Base-by-base conservation (phyloP, 139 green algal genomes). In the Volvox reticuliferus region DNA sequence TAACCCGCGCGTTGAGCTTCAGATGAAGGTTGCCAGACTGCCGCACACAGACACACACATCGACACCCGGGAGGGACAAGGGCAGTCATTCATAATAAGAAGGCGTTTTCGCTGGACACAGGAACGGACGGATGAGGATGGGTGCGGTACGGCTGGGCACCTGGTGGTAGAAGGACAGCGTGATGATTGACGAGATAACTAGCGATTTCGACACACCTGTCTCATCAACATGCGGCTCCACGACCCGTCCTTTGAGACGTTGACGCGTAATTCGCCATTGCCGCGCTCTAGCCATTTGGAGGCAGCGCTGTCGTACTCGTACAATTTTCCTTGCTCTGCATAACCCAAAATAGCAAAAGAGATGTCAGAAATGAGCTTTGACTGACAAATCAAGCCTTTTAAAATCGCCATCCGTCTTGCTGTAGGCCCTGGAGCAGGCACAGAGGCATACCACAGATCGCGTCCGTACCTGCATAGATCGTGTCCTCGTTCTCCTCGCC, bases 1-100 rank as follows among this genome's bases (percentile, higher is more conserved):
- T 99, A 17, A 99, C 89, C 44, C 95, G 96, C 14, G 98, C 98
- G 82, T 99, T 99, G 12, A 99, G 93, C 86, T 99, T 93, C 79
- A 99, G 95, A 26, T 96, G 93, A 67, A 98, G 94, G 93, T 98
- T 99, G 69, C 96, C 98, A 22, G 93, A 90, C 82, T 98, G 94
- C 35, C 44, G 28, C 20, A 55, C 30, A 55, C 75, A 35, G 5
- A 55, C 44, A 20, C 30, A 81, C 6, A 73, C 65, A 73, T 73
- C 44, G 9, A 55, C 44, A 55, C 5, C 44, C 5, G 9, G 9
- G 44, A 9, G 9, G 44, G 44, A 55, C 44, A 9, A 55, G 44
- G 44, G 44, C 44, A 55, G 44, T 5, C 44, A 55, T 55, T 55
- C n/a, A n/a, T n/a, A 9, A 9, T 55, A 55, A 55, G 44, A 55